Evolutionary conservation across 306 rosid species (phyloP).

Genomic region (Citrullus amarus): DNA sequence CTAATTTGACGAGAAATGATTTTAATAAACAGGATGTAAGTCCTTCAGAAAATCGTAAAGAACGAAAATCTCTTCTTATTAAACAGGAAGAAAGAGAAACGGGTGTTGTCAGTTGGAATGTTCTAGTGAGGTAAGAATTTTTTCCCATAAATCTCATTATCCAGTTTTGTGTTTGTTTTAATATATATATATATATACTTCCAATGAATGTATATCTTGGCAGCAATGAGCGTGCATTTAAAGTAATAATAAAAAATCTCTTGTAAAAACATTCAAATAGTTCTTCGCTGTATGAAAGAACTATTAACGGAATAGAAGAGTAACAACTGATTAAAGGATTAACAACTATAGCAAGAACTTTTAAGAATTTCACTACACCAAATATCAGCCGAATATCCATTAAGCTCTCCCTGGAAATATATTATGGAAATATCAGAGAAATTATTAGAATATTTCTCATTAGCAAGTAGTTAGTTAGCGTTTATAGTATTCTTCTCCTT

Average conservation of each 20-base stretch:
- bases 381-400: not conserved
- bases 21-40: constrained; percentile 21
- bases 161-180: not conserved
- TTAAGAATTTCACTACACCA: not conserved
- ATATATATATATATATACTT: not conserved
- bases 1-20: constrained; percentile 26
- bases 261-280: not conserved
- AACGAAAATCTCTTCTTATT: constrained; percentile 51
- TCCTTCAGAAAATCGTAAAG: constrained; percentile 34
- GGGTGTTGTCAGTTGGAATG: constrained; percentile 72
- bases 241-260: not conserved
- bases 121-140: constrained; percentile 43
- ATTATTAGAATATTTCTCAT: not conserved
- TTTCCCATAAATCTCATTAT: not conserved
- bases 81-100: constrained; percentile 86
- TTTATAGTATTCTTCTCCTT: not conserved
- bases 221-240: not conserved
- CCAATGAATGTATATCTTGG: not conserved
- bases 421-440: not conserved
- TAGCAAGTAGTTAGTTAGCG: not conserved
- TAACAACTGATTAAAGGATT: not conserved
- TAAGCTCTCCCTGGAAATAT: not conserved
- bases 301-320: not conserved
- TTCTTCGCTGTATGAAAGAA: not conserved
- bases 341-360: not conserved